phyloP scores from a whole-genome alignment of 2,329 filamentous ascomycete species.

The Pseudocercospora fijiensis region DNA sequence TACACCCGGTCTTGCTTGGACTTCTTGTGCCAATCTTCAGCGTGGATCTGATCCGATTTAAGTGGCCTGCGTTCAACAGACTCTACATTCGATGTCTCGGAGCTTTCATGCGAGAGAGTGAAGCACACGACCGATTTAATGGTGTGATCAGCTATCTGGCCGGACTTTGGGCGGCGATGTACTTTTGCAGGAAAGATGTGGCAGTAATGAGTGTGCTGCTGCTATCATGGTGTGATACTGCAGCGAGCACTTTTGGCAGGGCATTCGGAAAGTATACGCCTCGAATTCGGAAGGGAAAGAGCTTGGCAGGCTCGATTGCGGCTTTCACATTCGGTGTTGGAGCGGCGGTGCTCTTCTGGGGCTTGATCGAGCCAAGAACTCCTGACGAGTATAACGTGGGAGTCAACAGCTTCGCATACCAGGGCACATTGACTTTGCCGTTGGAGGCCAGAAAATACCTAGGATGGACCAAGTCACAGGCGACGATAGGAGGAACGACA shows the following conservation, averaged over 20 bases:
- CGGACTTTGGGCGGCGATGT: conserved; percentile 81
- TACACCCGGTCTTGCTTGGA: conserved; percentile 80
- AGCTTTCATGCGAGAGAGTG: conserved; percentile 93
- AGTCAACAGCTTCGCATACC: conserved; percentile 73
- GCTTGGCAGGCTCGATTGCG: conserved; percentile 81
- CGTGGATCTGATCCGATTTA: conserved; percentile 79
- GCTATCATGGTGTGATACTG: conserved; percentile 96
- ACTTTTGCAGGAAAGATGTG: conserved; percentile 89
- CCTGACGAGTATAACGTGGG: conserved; percentile 40
- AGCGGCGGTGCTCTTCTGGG: conserved; percentile 85
- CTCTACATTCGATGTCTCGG: conserved; percentile 83
- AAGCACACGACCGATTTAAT: conserved; percentile 84
- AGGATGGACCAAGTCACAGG: conserved; percentile 59
- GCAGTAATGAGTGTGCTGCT: conserved; percentile 85
- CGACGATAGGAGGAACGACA: conserved; percentile 65
- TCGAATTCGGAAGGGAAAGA: conserved; percentile 81
- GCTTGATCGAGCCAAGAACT: conserved; percentile 67
- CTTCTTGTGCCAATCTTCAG: conserved; percentile 80
- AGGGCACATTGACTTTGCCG: conserved; percentile 71
- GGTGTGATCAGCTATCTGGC: conserved; percentile 96
- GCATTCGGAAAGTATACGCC: conserved; percentile 88
- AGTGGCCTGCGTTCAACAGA: conserved; percentile 76
- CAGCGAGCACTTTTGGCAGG: conserved; percentile 89
- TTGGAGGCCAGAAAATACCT: conserved; percentile 57
- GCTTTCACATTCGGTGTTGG: conserved; percentile 79